Conservation (phyloP, 495 filamentous ascomycete genomes). For the Penicillium macrosclerotiorum region DNA sequence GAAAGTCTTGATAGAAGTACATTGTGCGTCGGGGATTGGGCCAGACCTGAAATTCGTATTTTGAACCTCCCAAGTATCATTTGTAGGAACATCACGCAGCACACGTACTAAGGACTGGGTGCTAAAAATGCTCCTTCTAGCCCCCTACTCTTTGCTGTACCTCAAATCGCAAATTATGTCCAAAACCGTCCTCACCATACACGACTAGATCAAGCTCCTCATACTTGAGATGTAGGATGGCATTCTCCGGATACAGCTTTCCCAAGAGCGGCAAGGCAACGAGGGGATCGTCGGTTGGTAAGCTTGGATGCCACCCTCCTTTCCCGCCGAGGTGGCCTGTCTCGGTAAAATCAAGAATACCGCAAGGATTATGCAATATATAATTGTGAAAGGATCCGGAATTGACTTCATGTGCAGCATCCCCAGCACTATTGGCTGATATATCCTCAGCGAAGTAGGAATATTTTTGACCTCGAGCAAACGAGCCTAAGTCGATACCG, state of each 20-base stretch:
- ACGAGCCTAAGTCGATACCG: no score
- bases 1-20: no score
- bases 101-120: no score
- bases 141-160: background rate
- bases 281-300: background rate
- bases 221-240: background rate
- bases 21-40: no score
- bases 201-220: background rate
- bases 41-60: no score
- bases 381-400: background rate
- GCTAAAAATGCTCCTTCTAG: background rate
- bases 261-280: background rate
- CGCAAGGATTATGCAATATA: background rate
- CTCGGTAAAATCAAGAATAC: background rate
- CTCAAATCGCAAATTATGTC: background rate
- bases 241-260: conserved; percentile 1
- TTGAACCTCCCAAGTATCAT: no score
- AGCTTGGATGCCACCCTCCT: background rate
- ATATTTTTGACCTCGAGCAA: no score
- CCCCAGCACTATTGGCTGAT: no score
- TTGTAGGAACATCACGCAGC: no score
- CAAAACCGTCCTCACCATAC: background rate
- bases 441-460: no score
- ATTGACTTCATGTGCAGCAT: background rate
- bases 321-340: background rate